These are phyloP conservation scores for Rosa lucieae DNA, from an alignment of 306 rosid genomes.

Conservation along the genomic window DNA sequence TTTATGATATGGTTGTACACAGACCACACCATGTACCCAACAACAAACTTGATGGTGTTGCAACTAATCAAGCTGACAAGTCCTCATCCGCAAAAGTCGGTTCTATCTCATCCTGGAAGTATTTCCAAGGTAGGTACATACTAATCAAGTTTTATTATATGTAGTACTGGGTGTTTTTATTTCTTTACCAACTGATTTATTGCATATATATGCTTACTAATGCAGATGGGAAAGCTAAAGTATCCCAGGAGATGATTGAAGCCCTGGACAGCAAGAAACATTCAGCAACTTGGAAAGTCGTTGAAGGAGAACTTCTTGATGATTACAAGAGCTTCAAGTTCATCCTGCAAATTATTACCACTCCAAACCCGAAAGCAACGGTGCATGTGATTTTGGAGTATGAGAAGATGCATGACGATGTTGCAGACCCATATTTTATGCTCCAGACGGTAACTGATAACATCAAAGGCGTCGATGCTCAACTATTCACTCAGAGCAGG, in stretches of 20 bases:
- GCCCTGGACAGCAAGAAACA: constrained; percentile 35
- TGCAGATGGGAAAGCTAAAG: constrained; percentile 33
- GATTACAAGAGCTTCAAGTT: constrained; percentile 23
- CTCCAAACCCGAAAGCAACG: constrained; percentile 10
- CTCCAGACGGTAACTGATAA: constrained; percentile 13
- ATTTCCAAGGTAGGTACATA: too few species aligned
- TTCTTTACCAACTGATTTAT: too few species aligned
- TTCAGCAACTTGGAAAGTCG: constrained; percentile 17
- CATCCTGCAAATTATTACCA: not conserved
- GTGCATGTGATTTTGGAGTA: constrained; percentile 37
- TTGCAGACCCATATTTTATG: constrained; percentile 30
- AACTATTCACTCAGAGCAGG: not conserved
- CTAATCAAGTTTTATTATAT: too few species aligned
- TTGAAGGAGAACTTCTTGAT: constrained; percentile 24
- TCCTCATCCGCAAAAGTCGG: too few species aligned
- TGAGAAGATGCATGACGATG: constrained; percentile 28
- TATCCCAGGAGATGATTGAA: constrained; percentile 34
- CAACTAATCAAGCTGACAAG: too few species aligned
- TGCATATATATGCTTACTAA: too few species aligned
- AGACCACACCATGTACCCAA: too few species aligned
- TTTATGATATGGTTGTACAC: too few species aligned
- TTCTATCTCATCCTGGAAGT: too few species aligned
- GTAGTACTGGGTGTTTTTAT: too few species aligned
- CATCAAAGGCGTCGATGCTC: too few species aligned
- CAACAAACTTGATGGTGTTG: too few species aligned